Percentiles rank a stretch among this genome's conserved stretches.
These are phyloP conservation scores for Pestalotiopsis sp. DNA, from an alignment of 2,329 filamentous ascomycete genomes.

Conservation along the genomic window DNA sequence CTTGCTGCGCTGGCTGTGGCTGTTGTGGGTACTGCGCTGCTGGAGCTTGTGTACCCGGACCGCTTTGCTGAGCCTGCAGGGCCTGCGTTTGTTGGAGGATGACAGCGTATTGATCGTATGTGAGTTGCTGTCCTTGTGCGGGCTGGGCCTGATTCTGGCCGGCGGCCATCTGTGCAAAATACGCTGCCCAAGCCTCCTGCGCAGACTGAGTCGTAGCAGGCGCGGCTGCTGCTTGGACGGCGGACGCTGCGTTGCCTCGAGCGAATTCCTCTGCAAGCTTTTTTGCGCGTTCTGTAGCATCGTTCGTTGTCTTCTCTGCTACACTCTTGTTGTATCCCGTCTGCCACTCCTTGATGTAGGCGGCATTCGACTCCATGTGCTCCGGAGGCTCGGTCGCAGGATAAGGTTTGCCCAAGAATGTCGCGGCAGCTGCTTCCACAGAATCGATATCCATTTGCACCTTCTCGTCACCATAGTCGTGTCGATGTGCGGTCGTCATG, in stretches of 20 bases:
- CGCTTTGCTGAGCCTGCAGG: slow-evolving; percentile 10
- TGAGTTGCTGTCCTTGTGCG: neutral
- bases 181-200: slow-evolving; percentile 37
- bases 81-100: slow-evolving; percentile 11
- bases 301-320: slow-evolving; percentile 38
- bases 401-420: slow-evolving; percentile 47
- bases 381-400: slow-evolving; percentile 54
- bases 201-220: slow-evolving; percentile 21
- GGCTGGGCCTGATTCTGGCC: slow-evolving; percentile 1
- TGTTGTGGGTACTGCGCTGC: slow-evolving; percentile 15
- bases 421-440: slow-evolving; percentile 43
- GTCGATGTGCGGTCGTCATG: slow-evolving; percentile 31
- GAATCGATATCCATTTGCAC: slow-evolving; percentile 44
- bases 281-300: slow-evolving; percentile 38
- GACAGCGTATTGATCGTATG: slow-evolving; percentile 3
- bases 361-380: slow-evolving; percentile 49
- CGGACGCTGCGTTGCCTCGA: slow-evolving; percentile 22
- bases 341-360: slow-evolving; percentile 55
- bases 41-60: slow-evolving; percentile 15
- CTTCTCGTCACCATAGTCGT: slow-evolving; percentile 43
- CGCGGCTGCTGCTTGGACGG: slow-evolving; percentile 17
- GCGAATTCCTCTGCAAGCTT: slow-evolving; percentile 34
- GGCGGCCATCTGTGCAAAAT: slow-evolving; percentile 39
- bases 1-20: slow-evolving; percentile 18
- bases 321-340: slow-evolving; percentile 46